phyloP scores from a whole-genome alignment of 352 stramenopile species.

The Phytophthora chlamydospora region DNA sequence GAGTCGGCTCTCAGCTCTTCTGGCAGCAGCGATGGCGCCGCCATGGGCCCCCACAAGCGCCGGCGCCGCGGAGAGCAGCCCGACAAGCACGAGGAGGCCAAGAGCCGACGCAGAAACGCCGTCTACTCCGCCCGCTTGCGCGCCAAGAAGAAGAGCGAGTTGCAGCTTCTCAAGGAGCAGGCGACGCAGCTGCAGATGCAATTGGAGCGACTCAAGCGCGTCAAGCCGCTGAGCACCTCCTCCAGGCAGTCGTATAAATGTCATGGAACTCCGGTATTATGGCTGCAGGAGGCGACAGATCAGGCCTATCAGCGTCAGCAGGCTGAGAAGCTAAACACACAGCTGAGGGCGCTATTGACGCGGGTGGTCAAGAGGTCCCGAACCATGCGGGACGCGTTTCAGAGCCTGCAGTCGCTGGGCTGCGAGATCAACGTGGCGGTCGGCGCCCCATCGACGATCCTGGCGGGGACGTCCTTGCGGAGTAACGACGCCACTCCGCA shows the following conservation, averaged over 20 bases:
- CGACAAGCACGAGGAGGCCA: constrained; percentile 20
- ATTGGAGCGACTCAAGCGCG: constrained; percentile 22
- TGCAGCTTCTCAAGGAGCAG: constrained; percentile 26
- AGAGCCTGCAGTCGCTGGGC: constrained; percentile 21
- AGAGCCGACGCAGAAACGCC: constrained; percentile 23
- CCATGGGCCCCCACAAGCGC: constrained; percentile 12
- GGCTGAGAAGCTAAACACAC: constrained; percentile 20
- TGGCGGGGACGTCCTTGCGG: constrained; percentile 17
- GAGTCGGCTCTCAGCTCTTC: constrained; percentile 4
- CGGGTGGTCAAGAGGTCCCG: constrained; percentile 23
- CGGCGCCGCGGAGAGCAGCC: background rate
- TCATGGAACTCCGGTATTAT: background rate
- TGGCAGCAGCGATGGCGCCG: constrained; percentile 4
- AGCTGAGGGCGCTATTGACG: constrained; percentile 17
- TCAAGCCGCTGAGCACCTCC: background rate
- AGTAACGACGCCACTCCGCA: constrained; percentile 29
- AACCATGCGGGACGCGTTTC: constrained; percentile 16
- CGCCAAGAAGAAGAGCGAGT: constrained; percentile 34
- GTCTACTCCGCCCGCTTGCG: constrained; percentile 27
- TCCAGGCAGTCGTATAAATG: too few species aligned
- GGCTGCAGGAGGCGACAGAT: constrained; percentile 18
- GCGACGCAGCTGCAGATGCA: constrained; percentile 26
- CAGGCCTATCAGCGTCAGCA: constrained; percentile 23
- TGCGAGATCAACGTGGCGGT: constrained; percentile 19
- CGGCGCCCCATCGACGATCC: constrained; percentile 13